A percentile compares a stretch with the other conserved stretches of the same genome.
These are phyloP conservation scores for Hypoxylon fragiforme DNA, from an alignment of 495 filamentous ascomycete genomes.

Conservation along the genomic window DNA sequence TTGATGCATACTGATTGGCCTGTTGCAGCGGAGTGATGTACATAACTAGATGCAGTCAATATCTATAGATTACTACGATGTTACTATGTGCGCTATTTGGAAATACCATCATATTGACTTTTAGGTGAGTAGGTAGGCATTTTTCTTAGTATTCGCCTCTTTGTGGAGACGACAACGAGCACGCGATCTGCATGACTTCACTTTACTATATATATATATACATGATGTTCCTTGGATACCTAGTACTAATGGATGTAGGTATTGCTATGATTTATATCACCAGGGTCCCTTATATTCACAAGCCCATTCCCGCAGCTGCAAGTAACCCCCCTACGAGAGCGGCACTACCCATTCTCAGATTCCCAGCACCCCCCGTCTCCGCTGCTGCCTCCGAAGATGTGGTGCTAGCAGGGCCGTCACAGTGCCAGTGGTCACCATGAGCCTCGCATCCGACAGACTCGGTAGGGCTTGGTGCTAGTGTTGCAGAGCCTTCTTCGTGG, in stretches of 20 bases:
- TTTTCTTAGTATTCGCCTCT: background rate
- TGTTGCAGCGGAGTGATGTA: background rate
- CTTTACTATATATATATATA: no score
- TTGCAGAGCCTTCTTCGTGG: conserved; percentile 11
- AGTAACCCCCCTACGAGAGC: conserved; percentile 10
- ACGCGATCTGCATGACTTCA: no score
- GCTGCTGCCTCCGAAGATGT: background rate
- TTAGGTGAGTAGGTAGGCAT: no score
- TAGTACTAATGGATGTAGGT: no score
- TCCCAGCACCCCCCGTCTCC: conserved; percentile 7
- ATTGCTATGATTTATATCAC: conserved; percentile 3
- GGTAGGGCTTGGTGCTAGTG: conserved; percentile 39
- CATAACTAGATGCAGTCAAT: conserved; percentile 3
- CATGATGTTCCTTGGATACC: no score
- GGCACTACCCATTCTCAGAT: background rate
- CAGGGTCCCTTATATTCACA: conserved; percentile 6
- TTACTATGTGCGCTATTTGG: conserved; percentile 2
- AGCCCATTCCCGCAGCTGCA: conserved; percentile 8
- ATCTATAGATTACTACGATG: conserved; percentile 16
- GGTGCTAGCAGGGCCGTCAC: conserved; percentile 30
- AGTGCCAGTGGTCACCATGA: conserved; percentile 49
- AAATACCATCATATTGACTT: background rate
- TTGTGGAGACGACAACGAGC: background rate
- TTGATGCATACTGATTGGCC: background rate
- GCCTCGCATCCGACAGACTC: conserved; percentile 42